phyloP scores from a whole-genome alignment of 805 yeast species.

The Candida palmyrensis region DNA sequence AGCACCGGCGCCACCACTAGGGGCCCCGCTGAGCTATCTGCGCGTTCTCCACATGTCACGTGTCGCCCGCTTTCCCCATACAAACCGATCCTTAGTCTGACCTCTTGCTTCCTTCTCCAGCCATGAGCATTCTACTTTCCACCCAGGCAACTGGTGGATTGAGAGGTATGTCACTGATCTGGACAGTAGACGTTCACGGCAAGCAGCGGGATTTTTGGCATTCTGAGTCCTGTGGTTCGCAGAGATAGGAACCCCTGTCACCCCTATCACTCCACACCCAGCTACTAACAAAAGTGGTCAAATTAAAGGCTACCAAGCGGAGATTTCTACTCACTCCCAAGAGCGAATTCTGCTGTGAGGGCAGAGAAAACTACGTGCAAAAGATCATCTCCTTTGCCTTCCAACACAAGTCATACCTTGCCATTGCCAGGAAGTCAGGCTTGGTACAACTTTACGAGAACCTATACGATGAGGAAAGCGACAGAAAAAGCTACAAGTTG shows the following conservation, averaged over 20 bases:
- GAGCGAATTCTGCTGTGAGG: conserved; percentile 12
- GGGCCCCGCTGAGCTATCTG: too few relatives aligned
- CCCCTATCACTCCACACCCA: background rate
- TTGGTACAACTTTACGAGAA: conserved; percentile 25
- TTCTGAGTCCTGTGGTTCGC: conserved; percentile 2
- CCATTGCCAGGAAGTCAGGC: conserved; percentile 20
- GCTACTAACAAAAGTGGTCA: conserved; percentile 15
- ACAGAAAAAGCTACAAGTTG: conserved; percentile 13
- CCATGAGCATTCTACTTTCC: conserved; percentile 14
- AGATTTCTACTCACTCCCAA: conserved; percentile 9
- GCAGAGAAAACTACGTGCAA: conserved; percentile 14
- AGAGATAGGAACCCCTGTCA: conserved; percentile 1
- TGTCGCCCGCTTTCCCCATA: too few relatives aligned
- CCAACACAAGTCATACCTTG: conserved; percentile 16
- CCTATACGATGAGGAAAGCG: background rate
- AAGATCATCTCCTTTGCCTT: conserved; percentile 16
- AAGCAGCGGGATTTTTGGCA: too few relatives aligned
- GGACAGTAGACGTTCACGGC: too few relatives aligned
- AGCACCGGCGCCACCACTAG: too few relatives aligned
- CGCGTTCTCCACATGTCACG: too few relatives aligned
- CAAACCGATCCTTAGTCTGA: too few relatives aligned
- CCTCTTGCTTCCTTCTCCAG: background rate
- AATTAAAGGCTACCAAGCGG: conserved; percentile 9
- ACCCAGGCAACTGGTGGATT: conserved; percentile 14
- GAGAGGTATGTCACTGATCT: conserved; percentile 16